Percentiles rank a stretch among this genome's conserved stretches.
phyloP scores from a whole-genome alignment of 2,329 filamentous ascomycete species.

The Alternaria consortialis region DNA sequence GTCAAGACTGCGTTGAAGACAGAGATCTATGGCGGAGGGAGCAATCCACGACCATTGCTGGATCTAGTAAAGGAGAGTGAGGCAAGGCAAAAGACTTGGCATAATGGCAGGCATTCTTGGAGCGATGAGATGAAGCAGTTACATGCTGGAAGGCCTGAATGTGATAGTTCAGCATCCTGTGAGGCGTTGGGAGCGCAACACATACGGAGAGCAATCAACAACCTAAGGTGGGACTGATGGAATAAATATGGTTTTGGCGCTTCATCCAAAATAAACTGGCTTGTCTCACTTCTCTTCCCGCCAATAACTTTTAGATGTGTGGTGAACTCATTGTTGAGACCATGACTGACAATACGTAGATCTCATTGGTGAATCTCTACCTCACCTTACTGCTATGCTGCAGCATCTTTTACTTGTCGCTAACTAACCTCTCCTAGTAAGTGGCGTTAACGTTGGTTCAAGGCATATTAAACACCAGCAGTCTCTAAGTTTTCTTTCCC shows the following conservation, averaged over 20 bases:
- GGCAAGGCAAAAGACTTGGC: constrained; percentile 55
- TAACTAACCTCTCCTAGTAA: no score
- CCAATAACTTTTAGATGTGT: no score
- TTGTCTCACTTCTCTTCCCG: neutral
- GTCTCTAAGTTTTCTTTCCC: no score
- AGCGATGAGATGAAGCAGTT: constrained; percentile 31
- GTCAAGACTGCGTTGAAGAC: constrained; percentile 57
- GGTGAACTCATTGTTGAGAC: no score
- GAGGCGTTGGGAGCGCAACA: constrained; percentile 26
- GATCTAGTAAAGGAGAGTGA: constrained; percentile 52
- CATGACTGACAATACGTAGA: no score
- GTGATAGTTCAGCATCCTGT: constrained; percentile 17
- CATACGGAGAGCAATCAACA: constrained; percentile 23
- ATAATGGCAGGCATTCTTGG: constrained; percentile 31
- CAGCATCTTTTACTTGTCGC: no score
- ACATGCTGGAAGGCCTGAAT: constrained; percentile 24
- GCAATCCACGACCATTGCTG: constrained; percentile 42
- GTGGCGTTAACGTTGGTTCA: no score
- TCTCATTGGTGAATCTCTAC: no score
- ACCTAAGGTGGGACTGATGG: constrained; percentile 24
- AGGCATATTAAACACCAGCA: no score
- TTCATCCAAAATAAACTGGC: neutral
- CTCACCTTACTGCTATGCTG: no score
- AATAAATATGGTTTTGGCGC: neutral
- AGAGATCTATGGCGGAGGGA: constrained; percentile 53